Evolutionary conservation across 345 rosid genomes (phyloP).

Genomic region (Aethionema arabicum): DNA sequence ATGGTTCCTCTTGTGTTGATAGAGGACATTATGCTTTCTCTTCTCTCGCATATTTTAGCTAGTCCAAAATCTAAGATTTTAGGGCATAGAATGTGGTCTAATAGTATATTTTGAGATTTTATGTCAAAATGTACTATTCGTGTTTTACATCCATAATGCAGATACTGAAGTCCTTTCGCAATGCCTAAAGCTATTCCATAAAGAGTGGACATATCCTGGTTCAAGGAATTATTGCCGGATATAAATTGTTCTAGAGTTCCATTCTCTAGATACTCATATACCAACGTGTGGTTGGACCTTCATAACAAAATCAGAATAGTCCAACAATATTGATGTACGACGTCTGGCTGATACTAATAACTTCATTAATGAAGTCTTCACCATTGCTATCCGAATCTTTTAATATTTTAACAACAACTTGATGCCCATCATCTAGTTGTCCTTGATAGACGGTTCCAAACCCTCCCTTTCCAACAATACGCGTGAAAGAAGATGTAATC

Average conservation of each 20-base stretch:
- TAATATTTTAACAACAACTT: conserved; percentile 26
- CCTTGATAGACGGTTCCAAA: conserved; percentile 12
- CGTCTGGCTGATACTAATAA: conserved; percentile 40
- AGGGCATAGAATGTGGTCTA: conserved; percentile 36
- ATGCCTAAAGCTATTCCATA: conserved; percentile 33
- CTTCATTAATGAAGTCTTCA: conserved; percentile 45
- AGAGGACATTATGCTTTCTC: conserved; percentile 33
- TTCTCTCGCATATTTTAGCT: conserved; percentile 34
- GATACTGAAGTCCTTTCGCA: conserved; percentile 45
- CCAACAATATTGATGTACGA: conserved; percentile 42
- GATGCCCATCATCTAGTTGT: conserved; percentile 12
- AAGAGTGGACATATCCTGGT: conserved; percentile 17
- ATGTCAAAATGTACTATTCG: conserved; percentile 46
- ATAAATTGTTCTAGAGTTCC: conserved; percentile 39
- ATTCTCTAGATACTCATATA: conserved; percentile 36
- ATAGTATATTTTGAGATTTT: conserved; percentile 45
- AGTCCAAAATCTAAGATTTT: conserved; percentile 49
- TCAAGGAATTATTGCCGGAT: background rate
- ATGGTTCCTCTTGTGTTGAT: conserved; percentile 36
- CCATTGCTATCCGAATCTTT: conserved; percentile 23
- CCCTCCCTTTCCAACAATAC: conserved; percentile 26
- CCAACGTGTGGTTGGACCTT: conserved; percentile 31
- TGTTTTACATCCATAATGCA: conserved; percentile 44
- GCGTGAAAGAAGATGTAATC: conserved; percentile 25
- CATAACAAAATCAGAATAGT: conserved; percentile 39